Base-by-base conservation (phyloP, 2,329 filamentous ascomycete genomes). In the Phyllosticta capitalensis region DNA sequence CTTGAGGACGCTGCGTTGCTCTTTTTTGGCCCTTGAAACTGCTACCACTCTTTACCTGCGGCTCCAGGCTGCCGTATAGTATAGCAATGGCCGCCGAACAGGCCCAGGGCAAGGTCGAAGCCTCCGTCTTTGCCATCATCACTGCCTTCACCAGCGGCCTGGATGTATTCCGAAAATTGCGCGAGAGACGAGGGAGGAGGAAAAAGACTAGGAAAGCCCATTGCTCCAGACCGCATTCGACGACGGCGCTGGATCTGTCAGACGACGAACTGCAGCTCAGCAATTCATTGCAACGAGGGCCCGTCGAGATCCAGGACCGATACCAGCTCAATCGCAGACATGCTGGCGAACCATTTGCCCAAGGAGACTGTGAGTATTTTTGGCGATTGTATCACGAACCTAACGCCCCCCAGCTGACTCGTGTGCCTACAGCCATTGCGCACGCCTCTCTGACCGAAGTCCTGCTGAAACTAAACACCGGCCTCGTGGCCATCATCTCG, bases 391-490 rank as follows among this genome's bases (percentile, higher is more conserved):
- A 22, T 28, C n/a, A 53, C 14, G 19, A 51, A 24, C 9, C 21
- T 28, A 48, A 9, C 54, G 17, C 30, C 24, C 30, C 55, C 60
- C 61, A 51, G 62, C 57, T 59, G 26, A 64, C 66, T 24, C 64
- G 55, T 5, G 55, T 5, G 9, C 22, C 38, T 60, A 26, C 24
- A 78, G 76, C 73, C 52, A 74, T 74, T 58, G 76, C 76, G 17
- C 75, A 77, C 61, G 72, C 72, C 2, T 74, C 72, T n/a, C 74
- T 79, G 20, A 73, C 75, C 10, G 74, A 75, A 61, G 75, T 76
- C 19, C 63, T 79, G 22, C 70, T 78, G 60, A 76, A 71, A 62
- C 67, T 79, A 26, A 79, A 79, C 62, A 75, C 75, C 19, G 76
- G 77, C 48, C 72, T 79, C 5, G 75, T 79, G 7, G 65, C 67